Conservation (phyloP, 768 basidiomycete species). For the Phanerochaete carnosa region DNA sequence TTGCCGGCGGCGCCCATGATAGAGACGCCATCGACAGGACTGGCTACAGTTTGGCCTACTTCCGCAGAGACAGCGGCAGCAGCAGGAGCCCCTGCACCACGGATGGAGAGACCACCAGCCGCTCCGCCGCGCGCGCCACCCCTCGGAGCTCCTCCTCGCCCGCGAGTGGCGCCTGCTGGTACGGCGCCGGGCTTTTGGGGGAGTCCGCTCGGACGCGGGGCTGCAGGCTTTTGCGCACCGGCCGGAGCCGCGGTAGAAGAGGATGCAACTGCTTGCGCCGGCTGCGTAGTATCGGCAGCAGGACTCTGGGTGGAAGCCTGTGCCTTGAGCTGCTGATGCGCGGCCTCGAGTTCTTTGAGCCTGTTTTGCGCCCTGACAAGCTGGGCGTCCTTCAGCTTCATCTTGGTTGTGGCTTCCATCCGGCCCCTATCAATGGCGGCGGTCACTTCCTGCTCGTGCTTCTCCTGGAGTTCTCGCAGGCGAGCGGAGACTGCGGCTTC, state of each 20-base stretch:
- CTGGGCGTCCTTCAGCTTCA: constrained; percentile 69
- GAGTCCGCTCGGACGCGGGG: constrained; percentile 20
- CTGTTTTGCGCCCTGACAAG: constrained; percentile 56
- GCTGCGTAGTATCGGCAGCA: neutral
- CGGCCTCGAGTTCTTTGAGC: constrained; percentile 67
- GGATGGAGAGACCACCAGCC: constrained; percentile 4
- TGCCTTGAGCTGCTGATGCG: constrained; percentile 57
- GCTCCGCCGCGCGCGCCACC: constrained; percentile 24
- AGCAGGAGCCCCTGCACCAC: constrained; percentile 29
- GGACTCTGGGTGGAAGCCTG: constrained; percentile 12
- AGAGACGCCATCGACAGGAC: constrained; percentile 41
- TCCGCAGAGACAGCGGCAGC: constrained; percentile 17
- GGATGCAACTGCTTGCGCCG: neutral
- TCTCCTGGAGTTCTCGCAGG: constrained; percentile 42
- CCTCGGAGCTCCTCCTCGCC: constrained; percentile 30
- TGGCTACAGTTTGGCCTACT: constrained; percentile 24
- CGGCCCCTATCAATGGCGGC: constrained; percentile 69
- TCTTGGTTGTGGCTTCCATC: constrained; percentile 56
- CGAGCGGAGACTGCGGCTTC: constrained; percentile 45
- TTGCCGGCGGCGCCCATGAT: constrained; percentile 67
- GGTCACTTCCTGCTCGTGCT: constrained; percentile 53
- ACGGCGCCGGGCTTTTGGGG: constrained; percentile 31
- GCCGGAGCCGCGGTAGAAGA: neutral
- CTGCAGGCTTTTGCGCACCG: constrained; percentile 13
- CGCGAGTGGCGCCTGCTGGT: constrained; percentile 21